Conservation (phyloP, 1,139 yeast species). For the Kodamaea plutei region DNA sequence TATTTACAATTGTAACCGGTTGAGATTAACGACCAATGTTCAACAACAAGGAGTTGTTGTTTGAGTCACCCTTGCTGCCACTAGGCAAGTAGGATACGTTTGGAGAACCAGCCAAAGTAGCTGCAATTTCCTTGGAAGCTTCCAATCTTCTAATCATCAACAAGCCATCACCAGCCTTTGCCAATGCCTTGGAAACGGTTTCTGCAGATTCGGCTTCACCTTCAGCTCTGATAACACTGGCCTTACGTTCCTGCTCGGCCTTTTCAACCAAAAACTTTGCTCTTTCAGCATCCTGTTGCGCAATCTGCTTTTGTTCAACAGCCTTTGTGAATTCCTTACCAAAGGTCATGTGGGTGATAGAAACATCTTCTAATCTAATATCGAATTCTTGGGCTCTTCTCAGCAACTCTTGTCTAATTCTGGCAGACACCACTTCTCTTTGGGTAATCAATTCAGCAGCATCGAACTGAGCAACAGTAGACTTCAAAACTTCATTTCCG, state of each 20-base stretch:
- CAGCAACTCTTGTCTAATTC: slow-evolving; percentile 83
- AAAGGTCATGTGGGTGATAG: slow-evolving; percentile 96
- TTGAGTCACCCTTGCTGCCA: slow-evolving; percentile 29
- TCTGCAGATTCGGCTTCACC: slow-evolving; percentile 99
- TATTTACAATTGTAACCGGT: too few relatives aligned
- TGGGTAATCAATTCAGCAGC: slow-evolving; percentile 97
- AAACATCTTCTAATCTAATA: slow-evolving; percentile 91
- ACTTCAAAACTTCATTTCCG: slow-evolving; percentile 92
- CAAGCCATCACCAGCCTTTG: slow-evolving; percentile 95
- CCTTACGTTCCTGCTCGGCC: slow-evolving; percentile 97
- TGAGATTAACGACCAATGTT: slow-evolving; percentile 38
- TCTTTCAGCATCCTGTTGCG: slow-evolving; percentile 98
- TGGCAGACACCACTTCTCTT: slow-evolving; percentile 89
- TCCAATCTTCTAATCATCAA: slow-evolving; percentile 92
- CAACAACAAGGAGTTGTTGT: slow-evolving; percentile 37
- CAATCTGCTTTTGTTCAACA: slow-evolving; percentile 97
- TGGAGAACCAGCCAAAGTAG: slow-evolving; percentile 74
- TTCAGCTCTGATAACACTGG: slow-evolving; percentile 93
- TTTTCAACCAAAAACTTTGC: slow-evolving; percentile 91
- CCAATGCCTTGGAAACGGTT: slow-evolving; percentile 85
- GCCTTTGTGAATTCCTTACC: slow-evolving; percentile 97
- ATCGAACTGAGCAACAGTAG: slow-evolving; percentile 96
- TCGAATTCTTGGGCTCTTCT: slow-evolving; percentile 84
- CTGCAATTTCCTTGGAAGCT: slow-evolving; percentile 94
- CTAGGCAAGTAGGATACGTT: slow-evolving; percentile 91